Conservation (phyloP, 2,329 filamentous ascomycete genomes). For the Talaromyces sp. region DNA sequence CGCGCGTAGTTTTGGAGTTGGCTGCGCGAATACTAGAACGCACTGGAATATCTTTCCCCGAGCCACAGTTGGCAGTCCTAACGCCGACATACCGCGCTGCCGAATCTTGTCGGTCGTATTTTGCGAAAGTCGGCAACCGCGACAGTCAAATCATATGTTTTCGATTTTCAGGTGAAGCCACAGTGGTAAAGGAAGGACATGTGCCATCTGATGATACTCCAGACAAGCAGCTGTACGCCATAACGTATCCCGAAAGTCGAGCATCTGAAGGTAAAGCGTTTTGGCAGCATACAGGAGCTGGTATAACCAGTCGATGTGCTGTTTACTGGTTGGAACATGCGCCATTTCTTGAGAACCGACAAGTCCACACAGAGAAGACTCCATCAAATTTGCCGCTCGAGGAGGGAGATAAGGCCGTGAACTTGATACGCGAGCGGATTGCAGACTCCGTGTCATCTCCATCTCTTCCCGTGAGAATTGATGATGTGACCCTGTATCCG, state of each 20-base stretch:
- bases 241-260: slow-evolving; percentile 1
- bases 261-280: slow-evolving; percentile 1
- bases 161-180: background rate
- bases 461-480: background rate
- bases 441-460: background rate
- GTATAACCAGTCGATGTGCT: slow-evolving; percentile 1
- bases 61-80: background rate
- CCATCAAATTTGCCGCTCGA: background rate
- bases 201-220: background rate
- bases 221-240: background rate
- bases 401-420: background rate
- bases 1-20: slow-evolving; percentile 1
- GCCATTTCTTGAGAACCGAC: background rate
- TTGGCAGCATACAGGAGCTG: slow-evolving; percentile 7
- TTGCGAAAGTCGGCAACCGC: background rate
- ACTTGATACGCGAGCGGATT: background rate
- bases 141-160: background rate
- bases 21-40: background rate
- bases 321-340: slow-evolving; percentile 11
- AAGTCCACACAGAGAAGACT: background rate
- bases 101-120: background rate
- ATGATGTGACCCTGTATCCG: slow-evolving; percentile 4
- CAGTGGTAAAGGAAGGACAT: background rate
- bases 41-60: background rate
- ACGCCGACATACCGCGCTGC: slow-evolving; percentile 4